Conservation (phyloP, 352 stramenopile species). For the Globisporangium alternatum region DNA sequence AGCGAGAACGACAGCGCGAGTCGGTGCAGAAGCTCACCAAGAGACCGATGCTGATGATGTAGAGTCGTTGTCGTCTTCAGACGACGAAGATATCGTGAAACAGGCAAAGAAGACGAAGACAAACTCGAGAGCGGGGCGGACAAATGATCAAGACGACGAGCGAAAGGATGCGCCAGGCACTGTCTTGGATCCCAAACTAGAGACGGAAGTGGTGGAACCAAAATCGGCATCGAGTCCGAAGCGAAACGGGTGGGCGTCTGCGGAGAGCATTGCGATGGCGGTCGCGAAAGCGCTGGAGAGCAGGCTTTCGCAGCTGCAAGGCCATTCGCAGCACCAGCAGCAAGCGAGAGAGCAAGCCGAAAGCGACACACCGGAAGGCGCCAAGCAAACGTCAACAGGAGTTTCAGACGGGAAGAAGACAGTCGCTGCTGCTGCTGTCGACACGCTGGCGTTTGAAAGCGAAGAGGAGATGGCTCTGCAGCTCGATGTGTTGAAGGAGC, state of each 20-base stretch:
- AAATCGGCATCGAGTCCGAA: not conserved
- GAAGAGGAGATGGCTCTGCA: constrained; percentile 58
- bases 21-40: not conserved
- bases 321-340: not conserved
- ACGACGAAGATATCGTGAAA: constrained; percentile 11
- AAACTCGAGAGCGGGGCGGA: not conserved
- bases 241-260: constrained; percentile 11
- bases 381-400: not conserved
- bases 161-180: not conserved
- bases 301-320: constrained; percentile 24
- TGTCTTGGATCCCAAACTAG: too few relatives aligned
- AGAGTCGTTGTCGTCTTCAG: constrained; percentile 18
- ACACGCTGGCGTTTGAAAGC: constrained; percentile 44
- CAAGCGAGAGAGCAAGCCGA: not conserved
- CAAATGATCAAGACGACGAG: not conserved
- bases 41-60: constrained; percentile 9
- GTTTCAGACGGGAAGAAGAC: not conserved
- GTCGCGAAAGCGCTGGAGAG: constrained; percentile 40
- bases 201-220: not conserved
- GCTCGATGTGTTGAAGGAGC: constrained; percentile 56
- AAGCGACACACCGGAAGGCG: not conserved
- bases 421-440: not conserved
- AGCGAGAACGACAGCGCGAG: not conserved
- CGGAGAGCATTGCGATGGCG: constrained; percentile 37
- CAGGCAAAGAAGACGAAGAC: not conserved